These are phyloP conservation scores for Verticillium longisporum DNA, from an alignment of 2,329 filamentous ascomycete species.

Conservation along the genomic window DNA sequence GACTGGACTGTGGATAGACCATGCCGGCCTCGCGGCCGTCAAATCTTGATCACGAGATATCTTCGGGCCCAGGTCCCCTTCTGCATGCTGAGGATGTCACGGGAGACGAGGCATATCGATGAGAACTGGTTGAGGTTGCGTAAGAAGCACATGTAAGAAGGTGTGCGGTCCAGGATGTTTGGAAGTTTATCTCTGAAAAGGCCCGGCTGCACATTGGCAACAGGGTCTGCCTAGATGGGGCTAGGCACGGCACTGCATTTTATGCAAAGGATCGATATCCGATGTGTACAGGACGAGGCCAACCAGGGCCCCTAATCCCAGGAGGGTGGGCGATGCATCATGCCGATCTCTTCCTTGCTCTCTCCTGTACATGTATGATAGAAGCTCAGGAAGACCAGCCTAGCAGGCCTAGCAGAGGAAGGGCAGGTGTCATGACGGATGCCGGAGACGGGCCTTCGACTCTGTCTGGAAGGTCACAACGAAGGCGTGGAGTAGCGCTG, in stretches of 20 bases:
- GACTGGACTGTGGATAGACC: not conserved
- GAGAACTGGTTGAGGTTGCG: not conserved
- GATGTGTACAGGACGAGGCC: not conserved
- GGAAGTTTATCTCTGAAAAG: not conserved
- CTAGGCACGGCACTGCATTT: not conserved
- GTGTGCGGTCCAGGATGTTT: not conserved
- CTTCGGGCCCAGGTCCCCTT: not conserved
- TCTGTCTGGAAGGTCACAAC: not conserved
- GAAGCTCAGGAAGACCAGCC: not conserved
- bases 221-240: not conserved
- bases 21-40: not conserved
- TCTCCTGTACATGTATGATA: not conserved
- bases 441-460: not conserved
- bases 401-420: not conserved
- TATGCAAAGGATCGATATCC: not conserved
- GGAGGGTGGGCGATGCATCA: no score
- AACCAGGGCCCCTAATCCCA: not conserved
- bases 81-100: not conserved
- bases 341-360: no score
- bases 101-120: not conserved
- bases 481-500: not conserved
- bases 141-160: not conserved
- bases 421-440: constrained; percentile 1
- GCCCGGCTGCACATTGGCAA: not conserved
- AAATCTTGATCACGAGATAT: not conserved